Conservation (phyloP, 495 filamentous ascomycete species). For the Trichoderma virens region DNA sequence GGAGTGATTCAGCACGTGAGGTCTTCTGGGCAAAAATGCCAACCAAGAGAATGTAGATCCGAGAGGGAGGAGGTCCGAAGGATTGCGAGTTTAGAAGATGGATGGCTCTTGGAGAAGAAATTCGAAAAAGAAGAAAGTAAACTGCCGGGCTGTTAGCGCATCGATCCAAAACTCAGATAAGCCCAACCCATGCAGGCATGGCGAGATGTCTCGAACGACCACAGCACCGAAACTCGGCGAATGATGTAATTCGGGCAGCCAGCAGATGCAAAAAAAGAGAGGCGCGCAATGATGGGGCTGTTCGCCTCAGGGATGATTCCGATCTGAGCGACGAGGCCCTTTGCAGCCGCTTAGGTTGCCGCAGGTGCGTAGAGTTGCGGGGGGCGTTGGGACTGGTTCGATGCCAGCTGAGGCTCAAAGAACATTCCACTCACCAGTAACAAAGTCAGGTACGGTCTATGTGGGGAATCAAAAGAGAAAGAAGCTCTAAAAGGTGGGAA, state of each 20-base stretch:
- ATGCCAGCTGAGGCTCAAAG: neutral
- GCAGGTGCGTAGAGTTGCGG: neutral
- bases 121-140: neutral
- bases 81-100: neutral
- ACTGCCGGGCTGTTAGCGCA: neutral
- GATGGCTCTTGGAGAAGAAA: neutral
- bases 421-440: neutral
- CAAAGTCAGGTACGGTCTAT: slow-evolving; percentile 7
- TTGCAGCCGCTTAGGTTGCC: neutral
- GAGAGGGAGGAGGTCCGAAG: neutral
- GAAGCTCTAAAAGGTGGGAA: neutral
- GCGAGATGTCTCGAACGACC: neutral
- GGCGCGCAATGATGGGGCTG: neutral
- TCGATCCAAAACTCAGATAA: neutral
- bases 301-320: neutral
- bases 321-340: neutral
- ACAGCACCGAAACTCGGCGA: neutral
- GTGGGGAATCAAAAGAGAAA: slow-evolving; percentile 4
- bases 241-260: neutral
- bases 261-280: neutral
- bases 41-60: neutral
- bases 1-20: neutral
- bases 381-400: neutral
- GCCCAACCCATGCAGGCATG: neutral
- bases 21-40: neutral